Percentiles rank a stretch among this genome's conserved stretches.
These are phyloP conservation scores for Saprolegnia parasitica DNA, from an alignment of 352 stramenopile species.

Conservation along the genomic window DNA sequence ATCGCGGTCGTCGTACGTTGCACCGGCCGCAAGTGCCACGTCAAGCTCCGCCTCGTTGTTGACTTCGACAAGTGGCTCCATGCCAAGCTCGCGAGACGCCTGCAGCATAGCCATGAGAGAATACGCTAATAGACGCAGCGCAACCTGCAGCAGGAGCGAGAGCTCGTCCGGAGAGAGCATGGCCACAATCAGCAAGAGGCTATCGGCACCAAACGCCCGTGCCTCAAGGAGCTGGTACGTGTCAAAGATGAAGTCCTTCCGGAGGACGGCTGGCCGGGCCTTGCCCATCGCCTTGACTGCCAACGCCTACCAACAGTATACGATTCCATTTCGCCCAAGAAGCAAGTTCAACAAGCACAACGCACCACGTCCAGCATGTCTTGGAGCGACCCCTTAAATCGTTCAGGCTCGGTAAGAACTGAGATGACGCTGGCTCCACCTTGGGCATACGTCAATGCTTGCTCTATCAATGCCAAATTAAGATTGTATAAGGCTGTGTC, in stretches of 20 bases:
- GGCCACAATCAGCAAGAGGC: slow-evolving; percentile 96
- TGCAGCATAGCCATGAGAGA: slow-evolving; percentile 29
- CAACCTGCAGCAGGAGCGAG: slow-evolving; percentile 53
- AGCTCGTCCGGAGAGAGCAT: slow-evolving; percentile 68
- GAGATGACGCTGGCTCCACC: slow-evolving; percentile 95
- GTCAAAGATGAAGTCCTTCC: slow-evolving; percentile 95
- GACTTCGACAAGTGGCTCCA: slow-evolving; percentile 98
- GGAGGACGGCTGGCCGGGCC: slow-evolving; percentile 65
- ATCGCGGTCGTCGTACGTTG: slow-evolving; percentile 39
- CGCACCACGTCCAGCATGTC: slow-evolving; percentile 46
- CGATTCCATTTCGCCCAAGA: background rate
- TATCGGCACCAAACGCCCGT: slow-evolving; percentile 92
- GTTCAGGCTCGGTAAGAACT: slow-evolving; percentile 96
- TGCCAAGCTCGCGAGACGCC: slow-evolving; percentile 86
- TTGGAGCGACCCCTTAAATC: slow-evolving; percentile 96
- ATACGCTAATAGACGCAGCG: background rate
- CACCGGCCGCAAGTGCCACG: slow-evolving; percentile 87
- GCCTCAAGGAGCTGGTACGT: slow-evolving; percentile 95
- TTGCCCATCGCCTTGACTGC: slow-evolving; percentile 40
- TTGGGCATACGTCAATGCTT: slow-evolving; percentile 88
- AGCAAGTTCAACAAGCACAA: background rate
- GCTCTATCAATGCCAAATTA: slow-evolving; percentile 45
- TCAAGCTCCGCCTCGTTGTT: slow-evolving; percentile 94
- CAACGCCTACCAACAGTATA: slow-evolving; percentile 37
- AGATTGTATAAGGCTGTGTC: background rate